Evolutionary conservation across 1,284 basidiomycete genomes (phyloP), one percentile per base, ranked within the genome.

Genomic region (Baeospora myosura): DNA sequence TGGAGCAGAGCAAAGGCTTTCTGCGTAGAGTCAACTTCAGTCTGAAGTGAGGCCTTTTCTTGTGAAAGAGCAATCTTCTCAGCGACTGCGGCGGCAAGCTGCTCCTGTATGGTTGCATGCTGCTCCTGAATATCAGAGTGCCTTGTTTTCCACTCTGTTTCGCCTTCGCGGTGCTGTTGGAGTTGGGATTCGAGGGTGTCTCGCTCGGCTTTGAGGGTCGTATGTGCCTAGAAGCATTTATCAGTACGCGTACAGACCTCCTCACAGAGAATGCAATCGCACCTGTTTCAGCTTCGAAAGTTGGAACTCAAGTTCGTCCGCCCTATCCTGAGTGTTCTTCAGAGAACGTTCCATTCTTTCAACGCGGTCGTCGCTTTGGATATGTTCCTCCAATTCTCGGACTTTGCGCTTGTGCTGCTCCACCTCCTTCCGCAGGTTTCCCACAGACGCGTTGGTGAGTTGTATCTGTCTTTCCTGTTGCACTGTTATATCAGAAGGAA

Each of bases 301-400:
- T 52, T 85, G 83, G 51, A 86, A 83, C 51, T 88, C 85, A 3
- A 88, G 70, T 53, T 88, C 84, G 46, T 86, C 85, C 2, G 81
- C 81, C 43, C 80, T 81, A 54, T 88, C 77, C 51, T 87, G 83
- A 22, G 80, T 81, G 51, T 87, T 80, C 55, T 79, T 80, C 40
- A 89, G 61, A 3, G 79, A 81, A 32, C 64, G 63, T 53, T 88
- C 85, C 28, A 88, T 60, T 31, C 71, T 69, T 51, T 88, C 86
- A 16, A 78, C 78, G 25, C 83, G 78, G 58, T 89, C 85, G 53
- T 89, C 86, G 47, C 74, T 78, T 56, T 88, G 76, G 20, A 88
- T 81, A 49, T 86, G 84, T 50, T 88, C 87, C 52, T 86, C 76
- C 22, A 89, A 60, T 51, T 88, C 84, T 22, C 74, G 76, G 17